phyloP scores from a whole-genome alignment of 78 protist species.

The Dictyostelium firmibasis region DNA sequence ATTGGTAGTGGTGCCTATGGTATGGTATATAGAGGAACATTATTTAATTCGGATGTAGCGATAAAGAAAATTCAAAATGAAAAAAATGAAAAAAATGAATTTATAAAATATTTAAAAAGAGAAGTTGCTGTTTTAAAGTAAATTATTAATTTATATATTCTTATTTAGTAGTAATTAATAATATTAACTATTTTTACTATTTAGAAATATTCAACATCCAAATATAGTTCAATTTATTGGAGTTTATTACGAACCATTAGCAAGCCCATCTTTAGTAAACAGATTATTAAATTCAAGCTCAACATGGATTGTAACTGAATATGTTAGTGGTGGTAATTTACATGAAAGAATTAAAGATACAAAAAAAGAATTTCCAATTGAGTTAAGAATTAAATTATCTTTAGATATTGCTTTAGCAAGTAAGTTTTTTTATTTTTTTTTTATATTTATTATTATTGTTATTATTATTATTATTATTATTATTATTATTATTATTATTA shows the following conservation, averaged over 20 bases:
- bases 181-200: not conserved
- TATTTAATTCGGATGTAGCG: slow-evolving; percentile 54
- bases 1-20: slow-evolving; percentile 74
- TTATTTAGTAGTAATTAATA: too few relatives aligned
- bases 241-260: slow-evolving; percentile 44
- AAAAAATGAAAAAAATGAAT: slow-evolving; percentile 31
- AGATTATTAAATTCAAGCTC: slow-evolving; percentile 23
- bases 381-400: slow-evolving; percentile 33
- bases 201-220: slow-evolving; percentile 76
- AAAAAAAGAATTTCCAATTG: not conserved
- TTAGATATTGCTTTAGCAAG: slow-evolving; percentile 72
- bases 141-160: too few relatives aligned
- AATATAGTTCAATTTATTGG: slow-evolving; percentile 75
- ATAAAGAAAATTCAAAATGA: slow-evolving; percentile 46
- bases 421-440: slow-evolving; percentile 1
- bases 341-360: slow-evolving; percentile 32
- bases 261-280: not conserved
- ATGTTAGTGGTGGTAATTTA: slow-evolving; percentile 48
- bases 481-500: too few relatives aligned
- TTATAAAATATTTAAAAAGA: slow-evolving; percentile 61
- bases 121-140: slow-evolving; percentile 79
- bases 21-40: slow-evolving; percentile 44
- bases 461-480: too few relatives aligned
- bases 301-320: slow-evolving; percentile 76
- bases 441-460: too few relatives aligned